These are phyloP conservation scores for Schizothecium vesticola DNA, from an alignment of 495 filamentous ascomycete species.

Conservation along the genomic window DNA sequence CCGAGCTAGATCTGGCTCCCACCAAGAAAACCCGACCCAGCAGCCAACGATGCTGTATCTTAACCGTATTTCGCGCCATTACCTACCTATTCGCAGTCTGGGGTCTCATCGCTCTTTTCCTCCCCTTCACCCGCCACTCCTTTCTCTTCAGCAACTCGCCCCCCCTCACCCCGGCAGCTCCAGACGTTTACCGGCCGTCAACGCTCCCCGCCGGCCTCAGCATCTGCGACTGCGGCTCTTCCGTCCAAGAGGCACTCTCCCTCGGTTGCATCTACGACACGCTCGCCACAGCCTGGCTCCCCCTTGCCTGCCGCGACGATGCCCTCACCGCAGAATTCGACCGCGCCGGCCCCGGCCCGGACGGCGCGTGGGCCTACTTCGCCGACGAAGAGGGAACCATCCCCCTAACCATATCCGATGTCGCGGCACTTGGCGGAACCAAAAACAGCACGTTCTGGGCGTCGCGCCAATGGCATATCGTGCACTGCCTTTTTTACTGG, in stretches of 20 bases:
- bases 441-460: conserved; percentile 7
- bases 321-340: conserved; percentile 10
- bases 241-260: background rate
- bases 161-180: background rate
- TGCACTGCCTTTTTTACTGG: conserved; percentile 20
- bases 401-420: background rate
- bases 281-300: conserved; percentile 17
- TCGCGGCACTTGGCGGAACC: background rate
- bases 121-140: background rate
- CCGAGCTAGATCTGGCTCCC: too few relatives aligned
- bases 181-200: conserved; percentile 14
- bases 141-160: background rate
- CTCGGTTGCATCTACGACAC: conserved; percentile 12
- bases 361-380: conserved; percentile 5
- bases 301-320: conserved; percentile 7
- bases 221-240: conserved; percentile 12
- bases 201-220: background rate
- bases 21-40: too few relatives aligned
- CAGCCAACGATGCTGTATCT: background rate
- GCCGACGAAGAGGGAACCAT: background rate
- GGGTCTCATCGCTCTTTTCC: conserved; percentile 9
- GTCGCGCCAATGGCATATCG: conserved; percentile 9
- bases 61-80: background rate
- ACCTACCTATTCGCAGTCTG: conserved; percentile 9
- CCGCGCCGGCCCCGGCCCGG: conserved; percentile 2